Evolutionary conservation across 2,329 filamentous ascomycete species (phyloP).

Genomic region (Hypoxylon sp.): DNA sequence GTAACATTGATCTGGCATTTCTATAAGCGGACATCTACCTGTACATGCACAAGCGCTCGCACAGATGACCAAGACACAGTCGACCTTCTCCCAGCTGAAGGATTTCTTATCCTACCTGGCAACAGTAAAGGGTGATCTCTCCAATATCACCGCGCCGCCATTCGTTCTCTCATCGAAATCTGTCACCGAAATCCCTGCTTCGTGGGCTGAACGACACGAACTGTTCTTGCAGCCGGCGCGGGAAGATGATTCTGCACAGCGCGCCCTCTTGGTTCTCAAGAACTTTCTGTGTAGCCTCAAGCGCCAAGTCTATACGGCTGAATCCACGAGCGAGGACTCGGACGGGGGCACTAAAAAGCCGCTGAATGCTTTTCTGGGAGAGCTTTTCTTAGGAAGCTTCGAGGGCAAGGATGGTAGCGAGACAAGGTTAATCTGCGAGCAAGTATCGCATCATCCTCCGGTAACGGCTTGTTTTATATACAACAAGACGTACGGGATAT

Average conservation of each 20-base stretch:
- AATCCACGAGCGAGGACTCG: slow-evolving; percentile 6
- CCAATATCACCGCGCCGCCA: slow-evolving; percentile 66
- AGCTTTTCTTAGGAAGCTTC: slow-evolving; percentile 57
- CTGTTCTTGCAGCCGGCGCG: slow-evolving; percentile 59
- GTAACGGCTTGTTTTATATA: slow-evolving; percentile 46
- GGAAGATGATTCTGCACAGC: slow-evolving; percentile 53
- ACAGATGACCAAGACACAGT: slow-evolving; percentile 40
- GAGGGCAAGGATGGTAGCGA: slow-evolving; percentile 43
- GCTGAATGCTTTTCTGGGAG: slow-evolving; percentile 62
- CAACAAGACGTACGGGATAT: slow-evolving; percentile 44
- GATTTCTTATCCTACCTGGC: slow-evolving; percentile 59
- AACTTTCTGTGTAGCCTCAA: slow-evolving; percentile 61
- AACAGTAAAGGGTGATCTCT: slow-evolving; percentile 67
- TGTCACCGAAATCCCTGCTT: slow-evolving; percentile 67
- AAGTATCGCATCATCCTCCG: slow-evolving; percentile 50
- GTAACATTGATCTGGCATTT: not conserved
- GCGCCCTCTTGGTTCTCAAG: slow-evolving; percentile 60
- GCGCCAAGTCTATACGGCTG: slow-evolving; percentile 57
- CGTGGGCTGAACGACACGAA: slow-evolving; percentile 67
- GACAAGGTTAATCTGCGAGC: slow-evolving; percentile 44
- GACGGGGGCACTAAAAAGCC: slow-evolving; percentile 62
- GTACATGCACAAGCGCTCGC: not conserved
- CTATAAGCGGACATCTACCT: not conserved
- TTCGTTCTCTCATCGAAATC: slow-evolving; percentile 67
- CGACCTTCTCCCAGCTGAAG: slow-evolving; percentile 48